Base-by-base conservation (phyloP, 805 yeast genomes). In the Saccharomyces cerevisiae region DNA sequence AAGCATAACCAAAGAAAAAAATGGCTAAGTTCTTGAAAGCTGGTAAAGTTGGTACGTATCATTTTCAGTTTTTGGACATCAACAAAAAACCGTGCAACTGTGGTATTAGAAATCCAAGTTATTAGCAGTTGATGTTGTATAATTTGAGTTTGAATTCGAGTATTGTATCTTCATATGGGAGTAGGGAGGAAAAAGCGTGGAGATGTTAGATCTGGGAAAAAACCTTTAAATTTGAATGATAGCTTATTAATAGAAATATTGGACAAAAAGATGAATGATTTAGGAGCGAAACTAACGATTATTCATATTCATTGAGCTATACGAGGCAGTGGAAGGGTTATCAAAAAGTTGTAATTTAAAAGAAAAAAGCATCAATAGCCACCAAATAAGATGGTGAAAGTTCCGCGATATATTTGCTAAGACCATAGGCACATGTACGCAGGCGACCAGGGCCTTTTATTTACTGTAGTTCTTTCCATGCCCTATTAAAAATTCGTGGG, bases 11-110 rank as follows among this genome's bases (percentile, higher is more conserved):
- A 61, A 57, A 46, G 36, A 69, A 72, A 79, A 71, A 73, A 80
- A 91, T 90, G 97, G 96, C 96, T 82, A 94, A 94, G 82, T 92
- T 94, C 87, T 85, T 94, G 81, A 94, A 92, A 84, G 88, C 98
- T 78, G 97, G 97, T 85, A 90, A 87, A 87, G 98, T 92, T 86
- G 97, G 73, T 70, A 70, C 66, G 73, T 69, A 65, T 63, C 24
- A 36, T 36, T 36, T 17, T 5, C n/a, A 31, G 50, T 10, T n/a
- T 31, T n/a, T 29, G 36, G 21, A 14, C 9, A 8, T 22, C 32
- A 31, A 14, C 36, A 9, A 17, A 14, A 6, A 11, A 49, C 17
- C 17, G 27, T 5, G 17, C 24, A 46, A 11, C n/a, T 11, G 13
- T 41, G 17, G 52, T 24, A 29, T 26, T 14, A 26, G 3, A 21